Percentiles rank a stretch among this genome's conserved stretches.
phyloP scores from a whole-genome alignment of 768 basidiomycete genomes.

The Russula virescens region DNA sequence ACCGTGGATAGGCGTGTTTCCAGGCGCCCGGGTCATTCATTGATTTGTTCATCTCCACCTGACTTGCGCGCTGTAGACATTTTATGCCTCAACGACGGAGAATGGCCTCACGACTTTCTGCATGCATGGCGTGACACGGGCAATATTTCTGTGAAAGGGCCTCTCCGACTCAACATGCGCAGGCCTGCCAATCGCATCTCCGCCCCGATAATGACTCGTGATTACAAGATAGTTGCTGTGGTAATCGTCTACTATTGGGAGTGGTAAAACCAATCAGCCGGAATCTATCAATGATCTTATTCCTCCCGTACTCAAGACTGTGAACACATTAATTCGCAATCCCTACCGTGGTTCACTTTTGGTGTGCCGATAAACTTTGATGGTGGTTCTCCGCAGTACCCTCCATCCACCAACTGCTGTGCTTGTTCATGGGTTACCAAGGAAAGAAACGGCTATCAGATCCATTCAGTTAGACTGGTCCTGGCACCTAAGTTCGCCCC shows the following conservation, averaged over 20 bases:
- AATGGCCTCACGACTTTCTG: background rate
- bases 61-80: background rate
- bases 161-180: background rate
- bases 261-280: background rate
- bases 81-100: background rate
- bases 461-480: background rate
- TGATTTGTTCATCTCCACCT: background rate
- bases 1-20: background rate
- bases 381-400: background rate
- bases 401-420: background rate
- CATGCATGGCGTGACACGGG: no score
- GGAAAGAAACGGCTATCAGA: background rate
- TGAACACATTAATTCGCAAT: background rate
- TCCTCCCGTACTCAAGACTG: no score
- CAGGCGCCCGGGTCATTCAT: background rate
- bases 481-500: background rate
- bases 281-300: background rate
- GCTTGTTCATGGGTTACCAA: background rate
- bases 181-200: background rate
- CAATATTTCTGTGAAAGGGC: background rate
- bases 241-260: no score
- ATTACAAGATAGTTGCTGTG: background rate
- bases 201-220: background rate
- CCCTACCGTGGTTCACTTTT: background rate
- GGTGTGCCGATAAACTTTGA: background rate